phyloP scores from a whole-genome alignment of 305 asterid species.

The Coffea humblotiana region DNA sequence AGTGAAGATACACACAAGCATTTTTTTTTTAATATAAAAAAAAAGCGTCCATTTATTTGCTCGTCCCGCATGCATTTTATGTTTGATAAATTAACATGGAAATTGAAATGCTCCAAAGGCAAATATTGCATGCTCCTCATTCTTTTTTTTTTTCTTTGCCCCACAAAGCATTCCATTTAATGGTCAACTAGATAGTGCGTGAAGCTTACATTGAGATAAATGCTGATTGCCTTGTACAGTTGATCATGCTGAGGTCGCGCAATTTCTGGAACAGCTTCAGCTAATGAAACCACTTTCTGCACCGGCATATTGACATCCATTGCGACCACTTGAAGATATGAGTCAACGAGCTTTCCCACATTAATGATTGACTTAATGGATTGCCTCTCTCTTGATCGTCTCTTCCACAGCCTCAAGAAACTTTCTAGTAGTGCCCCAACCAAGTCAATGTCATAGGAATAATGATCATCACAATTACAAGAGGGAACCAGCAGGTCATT shows the following conservation, averaged over 20 bases:
- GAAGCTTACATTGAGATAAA: conserved; percentile 59
- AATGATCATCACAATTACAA: conserved; percentile 20
- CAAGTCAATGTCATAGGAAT: conserved; percentile 40
- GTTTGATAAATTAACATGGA: neutral
- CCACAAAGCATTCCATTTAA: neutral
- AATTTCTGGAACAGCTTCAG: conserved; percentile 61
- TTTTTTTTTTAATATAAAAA: too few relatives aligned
- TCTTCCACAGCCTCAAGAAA: conserved; percentile 65
- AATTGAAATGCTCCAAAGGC: neutral
- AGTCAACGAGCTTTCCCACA: conserved; percentile 61
- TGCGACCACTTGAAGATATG: conserved; percentile 61
- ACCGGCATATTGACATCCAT: conserved; percentile 42
- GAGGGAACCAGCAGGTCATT: conserved; percentile 47
- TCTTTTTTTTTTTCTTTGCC: too few relatives aligned
- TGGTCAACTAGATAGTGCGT: neutral
- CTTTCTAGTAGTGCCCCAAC: conserved; percentile 57
- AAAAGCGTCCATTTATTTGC: neutral
- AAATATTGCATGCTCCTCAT: neutral
- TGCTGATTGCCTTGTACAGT: conserved; percentile 63
- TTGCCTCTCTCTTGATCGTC: conserved; percentile 34
- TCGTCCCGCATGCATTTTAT: neutral
- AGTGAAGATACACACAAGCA: neutral
- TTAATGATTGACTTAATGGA: conserved; percentile 31
- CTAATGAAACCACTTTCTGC: conserved; percentile 50
- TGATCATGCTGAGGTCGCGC: conserved; percentile 67